Conservation (phyloP, 345 rosid species). For the Linum usitatissimum region DNA sequence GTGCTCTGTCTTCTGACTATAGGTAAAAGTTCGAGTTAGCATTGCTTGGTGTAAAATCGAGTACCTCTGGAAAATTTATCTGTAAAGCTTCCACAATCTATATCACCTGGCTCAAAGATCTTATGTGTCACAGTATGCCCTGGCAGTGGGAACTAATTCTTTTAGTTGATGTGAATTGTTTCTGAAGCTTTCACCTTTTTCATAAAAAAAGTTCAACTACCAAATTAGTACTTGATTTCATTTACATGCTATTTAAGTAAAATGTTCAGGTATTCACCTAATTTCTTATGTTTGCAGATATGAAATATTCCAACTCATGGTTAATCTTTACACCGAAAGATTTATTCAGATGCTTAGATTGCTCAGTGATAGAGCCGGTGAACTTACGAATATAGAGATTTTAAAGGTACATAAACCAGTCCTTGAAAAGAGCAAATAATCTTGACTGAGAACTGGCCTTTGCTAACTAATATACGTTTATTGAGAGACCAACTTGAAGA, state of each 20-base stretch:
- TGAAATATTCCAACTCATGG: slow-evolving; percentile 99
- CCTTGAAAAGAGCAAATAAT: slow-evolving; percentile 1
- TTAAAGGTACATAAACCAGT: slow-evolving; percentile 49
- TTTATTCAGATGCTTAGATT: slow-evolving; percentile 97
- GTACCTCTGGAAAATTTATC: background rate
- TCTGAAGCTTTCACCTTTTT: no score
- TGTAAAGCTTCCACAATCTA: background rate
- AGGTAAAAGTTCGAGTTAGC: no score
- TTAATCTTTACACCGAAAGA: slow-evolving; percentile 95
- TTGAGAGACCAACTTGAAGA: background rate
- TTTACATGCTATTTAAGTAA: background rate
- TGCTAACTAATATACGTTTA: background rate
- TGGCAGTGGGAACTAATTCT: background rate
- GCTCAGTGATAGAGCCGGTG: slow-evolving; percentile 87
- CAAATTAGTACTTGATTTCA: background rate
- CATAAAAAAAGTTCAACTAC: no score
- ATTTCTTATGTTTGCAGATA: slow-evolving; percentile 51
- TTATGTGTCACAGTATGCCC: no score
- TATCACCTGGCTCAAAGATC: background rate
- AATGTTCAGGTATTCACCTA: slow-evolving; percentile 5
- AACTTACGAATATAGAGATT: slow-evolving; percentile 91
- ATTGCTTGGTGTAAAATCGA: no score
- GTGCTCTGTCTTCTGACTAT: no score
- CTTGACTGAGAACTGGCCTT: slow-evolving; percentile 1
- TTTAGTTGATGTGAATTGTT: background rate